phyloP scores from a whole-genome alignment of 495 filamentous ascomycete species.

The Cercophora samala region DNA sequence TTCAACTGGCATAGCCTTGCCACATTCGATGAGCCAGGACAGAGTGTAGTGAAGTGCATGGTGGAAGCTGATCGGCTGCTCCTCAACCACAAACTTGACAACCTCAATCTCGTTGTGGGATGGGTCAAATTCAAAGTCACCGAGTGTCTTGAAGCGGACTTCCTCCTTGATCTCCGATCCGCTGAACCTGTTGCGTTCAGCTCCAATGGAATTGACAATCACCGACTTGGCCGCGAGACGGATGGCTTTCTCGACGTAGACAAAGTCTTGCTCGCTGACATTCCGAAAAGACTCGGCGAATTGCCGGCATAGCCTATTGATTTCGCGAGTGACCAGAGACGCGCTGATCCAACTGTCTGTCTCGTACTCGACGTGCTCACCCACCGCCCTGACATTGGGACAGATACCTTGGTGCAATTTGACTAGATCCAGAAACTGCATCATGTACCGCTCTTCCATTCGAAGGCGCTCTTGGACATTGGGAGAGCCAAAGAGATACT shows the following conservation, averaged over 20 bases:
- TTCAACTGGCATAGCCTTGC: constrained; percentile 65
- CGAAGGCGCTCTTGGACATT: constrained; percentile 81
- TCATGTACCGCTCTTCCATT: constrained; percentile 76
- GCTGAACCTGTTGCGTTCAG: constrained; percentile 81
- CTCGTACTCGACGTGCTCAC: constrained; percentile 97
- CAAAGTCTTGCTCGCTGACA: constrained; percentile 55
- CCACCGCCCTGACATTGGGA: constrained; percentile 85
- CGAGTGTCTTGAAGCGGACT: constrained; percentile 71
- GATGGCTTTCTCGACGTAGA: constrained; percentile 68
- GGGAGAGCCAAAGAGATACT: constrained; percentile 80
- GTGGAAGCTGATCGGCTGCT: constrained; percentile 92
- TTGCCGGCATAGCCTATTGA: constrained; percentile 85
- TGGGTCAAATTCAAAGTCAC: constrained; percentile 75
- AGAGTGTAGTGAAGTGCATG: constrained; percentile 94
- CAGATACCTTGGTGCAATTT: constrained; percentile 96
- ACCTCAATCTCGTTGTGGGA: constrained; percentile 59
- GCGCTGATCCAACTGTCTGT: constrained; percentile 97
- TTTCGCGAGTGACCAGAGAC: constrained; percentile 87
- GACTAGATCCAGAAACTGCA: constrained; percentile 93
- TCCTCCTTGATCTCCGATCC: constrained; percentile 87
- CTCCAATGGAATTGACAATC: constrained; percentile 79
- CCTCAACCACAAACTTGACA: constrained; percentile 82
- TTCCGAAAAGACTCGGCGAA: constrained; percentile 82
- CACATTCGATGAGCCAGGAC: constrained; percentile 95
- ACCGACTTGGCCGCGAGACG: constrained; percentile 69